Percentiles rank a stretch among this genome's conserved stretches.
These are phyloP conservation scores for Allium fistulosum DNA, from an alignment of 106 monocot species.

Conservation along the genomic window DNA sequence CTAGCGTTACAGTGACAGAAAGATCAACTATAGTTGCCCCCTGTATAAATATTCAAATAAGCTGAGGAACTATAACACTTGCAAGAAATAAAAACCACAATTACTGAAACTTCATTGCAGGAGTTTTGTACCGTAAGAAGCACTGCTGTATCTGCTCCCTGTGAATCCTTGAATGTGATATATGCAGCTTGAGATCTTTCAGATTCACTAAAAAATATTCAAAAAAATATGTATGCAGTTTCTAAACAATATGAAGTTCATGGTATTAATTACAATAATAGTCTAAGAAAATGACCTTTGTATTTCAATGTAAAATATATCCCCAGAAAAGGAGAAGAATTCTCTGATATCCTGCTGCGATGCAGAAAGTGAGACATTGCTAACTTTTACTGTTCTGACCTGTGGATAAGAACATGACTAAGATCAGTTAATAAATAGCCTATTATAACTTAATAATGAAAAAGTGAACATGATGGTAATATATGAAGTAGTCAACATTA, in stretches of 20 bases:
- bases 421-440: background rate
- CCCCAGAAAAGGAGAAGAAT: slow-evolving; percentile 97
- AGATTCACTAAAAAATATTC: slow-evolving; percentile 45
- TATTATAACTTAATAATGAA: background rate
- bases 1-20: slow-evolving; percentile 53
- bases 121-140: slow-evolving; percentile 59
- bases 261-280: background rate
- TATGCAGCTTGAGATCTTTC: slow-evolving; percentile 75
- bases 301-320: slow-evolving; percentile 78
- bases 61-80: background rate
- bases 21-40: slow-evolving; percentile 84
- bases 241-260: too few relatives aligned
- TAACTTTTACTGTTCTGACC: slow-evolving; percentile 74
- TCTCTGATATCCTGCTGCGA: slow-evolving; percentile 66
- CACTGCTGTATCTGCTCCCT: slow-evolving; percentile 87
- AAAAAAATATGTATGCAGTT: too few relatives aligned
- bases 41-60: slow-evolving; percentile 17
- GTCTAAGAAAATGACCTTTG: slow-evolving; percentile 38
- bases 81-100: too few relatives aligned
- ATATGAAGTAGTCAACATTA: too few relatives aligned
- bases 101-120: too few relatives aligned
- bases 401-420: slow-evolving; percentile 21
- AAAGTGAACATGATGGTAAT: background rate
- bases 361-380: slow-evolving; percentile 72
- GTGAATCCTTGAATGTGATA: slow-evolving; percentile 82